Base-by-base conservation (phyloP, 805 yeast genomes). In the Cyberlindnera japonica region DNA sequence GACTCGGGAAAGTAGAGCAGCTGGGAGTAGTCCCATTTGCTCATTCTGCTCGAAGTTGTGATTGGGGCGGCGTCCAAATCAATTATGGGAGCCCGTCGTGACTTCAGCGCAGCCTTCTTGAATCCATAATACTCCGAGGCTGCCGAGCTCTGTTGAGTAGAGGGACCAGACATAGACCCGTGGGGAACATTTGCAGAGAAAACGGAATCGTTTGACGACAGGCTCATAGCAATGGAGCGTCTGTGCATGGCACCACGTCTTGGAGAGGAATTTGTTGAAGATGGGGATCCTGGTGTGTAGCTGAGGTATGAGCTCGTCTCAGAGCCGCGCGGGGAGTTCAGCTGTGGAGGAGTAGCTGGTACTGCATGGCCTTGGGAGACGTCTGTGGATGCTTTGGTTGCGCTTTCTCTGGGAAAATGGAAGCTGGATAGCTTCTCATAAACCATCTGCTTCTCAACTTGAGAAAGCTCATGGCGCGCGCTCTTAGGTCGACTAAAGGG, bases 21-120 rank as follows among this genome's bases (percentile, higher is more conserved):
- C 4, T 27, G 19, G 9, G 7, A 8, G 11, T 13, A 12, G 5
- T 27, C 30, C 16, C 18, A 7, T 13, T 27, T 27, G 18, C 14
- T 26, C 7, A 6, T 22, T 44, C 33, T 20, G 53, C 53, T 19
- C 29, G 23, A 5, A 47, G 37, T 15, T 51, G 51, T 27, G 29
- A 23, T 28, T 3, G 44, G 31, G 16, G 40, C 48, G 19, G 40
- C 40, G 29, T 48, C 49, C 12, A 54, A 27, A 21, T 52, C 54
- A 23, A 50, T 53, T 1, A 41, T n/a, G 9, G 52, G 51, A 33
- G 38, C 12, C 12, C n/a, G 5, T 11, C 15, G n/a, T n/a, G n/a
- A n/a, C n/a, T n/a, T n/a, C n/a, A n/a, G n/a, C n/a, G n/a, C n/a
- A n/a, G n/a, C n/a, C n/a, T n/a, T n/a, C n/a, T n/a, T n/a, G n/a